Conservation (phyloP, 23 red algal genomes). For the Gracilaria caudata region DNA sequence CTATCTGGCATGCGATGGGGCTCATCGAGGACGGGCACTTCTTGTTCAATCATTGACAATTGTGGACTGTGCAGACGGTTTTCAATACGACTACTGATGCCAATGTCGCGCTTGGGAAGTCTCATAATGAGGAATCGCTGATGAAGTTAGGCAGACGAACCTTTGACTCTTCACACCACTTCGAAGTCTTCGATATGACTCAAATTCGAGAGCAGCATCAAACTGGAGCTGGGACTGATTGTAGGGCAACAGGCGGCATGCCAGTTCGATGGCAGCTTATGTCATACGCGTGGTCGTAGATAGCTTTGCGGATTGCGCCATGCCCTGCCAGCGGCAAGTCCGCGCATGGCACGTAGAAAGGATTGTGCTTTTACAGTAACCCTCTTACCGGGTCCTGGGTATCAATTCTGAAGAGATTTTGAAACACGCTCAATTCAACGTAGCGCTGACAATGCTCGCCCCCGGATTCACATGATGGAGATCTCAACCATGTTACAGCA, state of each 20-base stretch:
- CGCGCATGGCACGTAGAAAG: not conserved
- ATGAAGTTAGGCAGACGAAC: not conserved
- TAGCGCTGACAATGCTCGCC: not conserved
- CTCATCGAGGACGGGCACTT: not conserved
- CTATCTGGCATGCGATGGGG: constrained; percentile 13
- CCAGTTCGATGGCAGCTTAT: no score
- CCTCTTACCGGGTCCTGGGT: no score
- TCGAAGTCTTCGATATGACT: not conserved
- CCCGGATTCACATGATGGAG: not conserved
- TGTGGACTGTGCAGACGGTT: not conserved
- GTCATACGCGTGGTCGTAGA: not conserved
- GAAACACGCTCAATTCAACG: not conserved
- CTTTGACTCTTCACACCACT: not conserved
- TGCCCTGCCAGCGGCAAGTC: no score
- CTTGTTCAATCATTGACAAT: not conserved
- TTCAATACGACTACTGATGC: not conserved
- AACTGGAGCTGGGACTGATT: no score
- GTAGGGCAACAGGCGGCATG: no score
- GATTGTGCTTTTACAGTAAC: no score
- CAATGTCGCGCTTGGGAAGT: not conserved
- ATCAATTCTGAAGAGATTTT: constrained; percentile 8
- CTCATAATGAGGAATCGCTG: not conserved
- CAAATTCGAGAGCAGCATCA: not conserved
- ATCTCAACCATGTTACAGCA: no score
- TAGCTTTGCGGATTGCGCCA: no score